A percentile compares a stretch with the other conserved stretches of the same genome.
Evolutionary conservation across 2,329 filamentous ascomycete genomes (phyloP).

Genomic region (Cladosporium sphaerospermum): DNA sequence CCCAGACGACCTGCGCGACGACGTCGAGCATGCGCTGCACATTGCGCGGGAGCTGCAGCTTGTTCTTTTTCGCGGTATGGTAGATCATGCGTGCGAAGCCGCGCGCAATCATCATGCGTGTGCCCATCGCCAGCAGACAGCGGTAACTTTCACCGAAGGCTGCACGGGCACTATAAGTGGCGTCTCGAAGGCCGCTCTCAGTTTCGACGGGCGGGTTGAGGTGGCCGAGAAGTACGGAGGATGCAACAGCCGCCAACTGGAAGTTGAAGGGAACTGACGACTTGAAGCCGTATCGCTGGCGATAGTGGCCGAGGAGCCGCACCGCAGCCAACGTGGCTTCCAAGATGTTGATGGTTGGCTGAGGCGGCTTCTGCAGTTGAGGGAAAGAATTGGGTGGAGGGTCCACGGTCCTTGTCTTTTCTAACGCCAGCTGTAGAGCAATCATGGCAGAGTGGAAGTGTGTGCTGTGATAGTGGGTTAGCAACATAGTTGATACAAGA

Average conservation of each 20-base stretch:
- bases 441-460: background rate
- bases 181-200: no score
- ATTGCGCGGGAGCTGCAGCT: background rate
- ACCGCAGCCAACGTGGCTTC: background rate
- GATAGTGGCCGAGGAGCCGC: background rate
- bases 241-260: background rate
- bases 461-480: background rate
- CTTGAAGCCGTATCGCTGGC: background rate
- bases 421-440: background rate
- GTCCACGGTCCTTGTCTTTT: background rate
- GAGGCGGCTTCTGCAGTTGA: background rate
- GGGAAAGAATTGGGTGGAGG: background rate
- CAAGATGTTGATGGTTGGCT: no score
- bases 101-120: background rate
- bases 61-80: background rate
- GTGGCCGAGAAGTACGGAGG: background rate
- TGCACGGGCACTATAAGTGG: background rate
- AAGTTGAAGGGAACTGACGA: background rate
- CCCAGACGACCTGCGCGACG: background rate
- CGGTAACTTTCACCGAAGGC: slow-evolving; percentile 1
- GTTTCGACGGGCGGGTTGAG: background rate
- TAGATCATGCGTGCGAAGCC: slow-evolving; percentile 1
- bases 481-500: background rate
- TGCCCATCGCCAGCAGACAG: slow-evolving; percentile 3
- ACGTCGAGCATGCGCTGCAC: slow-evolving; percentile 1